Percentiles rank a stretch among this genome's conserved stretches.
These are phyloP conservation scores for Monilinia fructicola DNA, from an alignment of 2,329 filamentous ascomycete genomes.

Conservation along the genomic window DNA sequence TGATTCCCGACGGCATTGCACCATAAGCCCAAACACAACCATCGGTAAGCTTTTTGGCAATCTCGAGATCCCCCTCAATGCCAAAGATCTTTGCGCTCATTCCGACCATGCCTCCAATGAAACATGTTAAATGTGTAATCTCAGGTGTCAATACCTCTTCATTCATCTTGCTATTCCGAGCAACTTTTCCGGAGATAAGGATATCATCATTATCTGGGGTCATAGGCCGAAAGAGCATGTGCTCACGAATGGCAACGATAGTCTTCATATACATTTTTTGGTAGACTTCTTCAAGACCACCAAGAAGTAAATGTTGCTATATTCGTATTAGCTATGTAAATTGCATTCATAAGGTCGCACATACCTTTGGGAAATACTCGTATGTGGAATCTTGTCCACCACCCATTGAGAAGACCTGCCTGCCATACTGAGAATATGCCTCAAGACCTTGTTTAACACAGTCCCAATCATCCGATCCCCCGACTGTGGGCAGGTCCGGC, in stretches of 20 bases:
- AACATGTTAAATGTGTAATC: constrained; percentile 62
- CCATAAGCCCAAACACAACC: constrained; percentile 71
- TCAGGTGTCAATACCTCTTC: constrained; percentile 45
- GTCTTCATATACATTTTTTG: constrained; percentile 68
- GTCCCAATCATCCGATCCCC: constrained; percentile 39
- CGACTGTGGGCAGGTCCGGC: neutral
- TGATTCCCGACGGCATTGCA: constrained; percentile 58
- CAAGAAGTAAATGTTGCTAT: constrained; percentile 70
- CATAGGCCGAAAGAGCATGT: constrained; percentile 78
- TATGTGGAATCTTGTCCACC: constrained; percentile 69
- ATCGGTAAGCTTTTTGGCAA: constrained; percentile 62
- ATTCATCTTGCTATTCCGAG: constrained; percentile 46
- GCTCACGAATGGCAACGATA: constrained; percentile 66
- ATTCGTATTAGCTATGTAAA: constrained; percentile 30
- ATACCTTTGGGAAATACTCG: constrained; percentile 67
- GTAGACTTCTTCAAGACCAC: constrained; percentile 72
- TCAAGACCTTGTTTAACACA: constrained; percentile 62
- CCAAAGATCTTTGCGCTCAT: constrained; percentile 64
- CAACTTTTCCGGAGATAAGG: constrained; percentile 69
- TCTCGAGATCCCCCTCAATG: constrained; percentile 58
- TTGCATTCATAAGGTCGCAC: constrained; percentile 6
- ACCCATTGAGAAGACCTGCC: constrained; percentile 56
- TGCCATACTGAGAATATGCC: constrained; percentile 46
- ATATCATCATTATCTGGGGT: constrained; percentile 64
- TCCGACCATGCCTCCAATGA: constrained; percentile 69